Evolutionary conservation across 2,329 filamentous ascomycete species (phyloP), one percentile per base, ranked within the genome.

Genomic region (Orbilia brochopaga): DNA sequence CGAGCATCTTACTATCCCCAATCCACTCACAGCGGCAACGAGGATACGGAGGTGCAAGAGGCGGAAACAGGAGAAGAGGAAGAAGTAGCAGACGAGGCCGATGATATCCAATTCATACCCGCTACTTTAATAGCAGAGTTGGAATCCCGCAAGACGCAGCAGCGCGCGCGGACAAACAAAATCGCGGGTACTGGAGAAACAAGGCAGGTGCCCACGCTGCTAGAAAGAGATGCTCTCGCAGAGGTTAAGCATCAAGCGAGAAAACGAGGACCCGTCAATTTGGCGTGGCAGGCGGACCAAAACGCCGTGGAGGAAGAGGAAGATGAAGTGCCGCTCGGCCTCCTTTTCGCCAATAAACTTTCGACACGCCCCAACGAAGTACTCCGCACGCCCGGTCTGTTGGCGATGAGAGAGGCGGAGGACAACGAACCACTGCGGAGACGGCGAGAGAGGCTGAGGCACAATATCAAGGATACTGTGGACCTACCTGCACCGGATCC

Each of bases 121-220:
- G 96, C 92, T 0, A 99, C 94, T 0, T 84, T 99, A 0, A 85
- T 99, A 23, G 94, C 94, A 0, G 94, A 99, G 78, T 83, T 99
- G 6, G 91, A 97, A 78, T 81, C 96, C 74, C 89, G 94, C 56
- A 97, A 99, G 78, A 88, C 90, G 69, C 90, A 96, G 76, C 88
- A 95, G 76, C 92, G 91, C 79, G 83, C 88, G 73, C 87, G 94
- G 37, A 94, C 88, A 30, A 72, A 72, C 30, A 72, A 72, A 27
- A 10, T 42, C 11, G 56, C 19, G 44, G 13, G 15, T 40, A 8
- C n/a, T 15, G 85, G 87, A 21, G 89, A 89, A 13, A 84, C 88
- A 21, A 83, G 85, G 32, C 86, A 84, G 50, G 80, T 81, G 1
- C 90, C 90, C 13, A 99, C 94, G 0, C 83, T 99, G 2, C 83